phyloP scores from a whole-genome alignment of 805 yeast genomes.

The Candida dajiaensis region DNA sequence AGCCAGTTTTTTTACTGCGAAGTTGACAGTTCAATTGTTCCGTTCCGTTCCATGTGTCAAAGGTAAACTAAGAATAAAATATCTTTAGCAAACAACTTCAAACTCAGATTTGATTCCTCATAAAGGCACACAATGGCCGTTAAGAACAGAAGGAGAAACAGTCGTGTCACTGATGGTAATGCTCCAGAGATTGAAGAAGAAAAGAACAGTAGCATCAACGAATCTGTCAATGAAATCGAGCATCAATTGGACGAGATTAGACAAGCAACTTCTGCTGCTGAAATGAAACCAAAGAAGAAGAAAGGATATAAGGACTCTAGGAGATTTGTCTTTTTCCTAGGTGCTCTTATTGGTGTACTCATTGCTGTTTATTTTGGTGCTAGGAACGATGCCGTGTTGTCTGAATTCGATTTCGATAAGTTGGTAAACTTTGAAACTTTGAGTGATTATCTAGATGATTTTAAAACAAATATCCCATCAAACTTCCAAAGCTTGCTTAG shows the following conservation, averaged over 20 bases:
- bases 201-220: constrained; percentile 6
- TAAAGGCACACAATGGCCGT: not conserved
- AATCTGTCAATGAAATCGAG: constrained; percentile 15
- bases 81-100: too few species aligned
- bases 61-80: not conserved
- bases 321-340: constrained; percentile 57
- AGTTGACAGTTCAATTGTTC: too few species aligned
- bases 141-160: not conserved
- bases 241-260: constrained; percentile 12
- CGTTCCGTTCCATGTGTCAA: not conserved
- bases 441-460: constrained; percentile 56
- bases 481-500: constrained; percentile 48
- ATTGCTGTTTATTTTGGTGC: constrained; percentile 60
- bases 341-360: constrained; percentile 65
- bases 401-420: constrained; percentile 16
- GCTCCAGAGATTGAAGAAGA: not conserved
- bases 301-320: constrained; percentile 40
- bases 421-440: constrained; percentile 38
- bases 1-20: too few species aligned
- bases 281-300: not conserved
- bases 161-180: not conserved
- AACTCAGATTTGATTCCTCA: not conserved
- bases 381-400: constrained; percentile 30
- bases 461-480: constrained; percentile 59
- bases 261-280: constrained; percentile 2